Evolutionary conservation across 805 yeast species (phyloP), one percentile per base, ranked within the genome.

Genomic region (Saturnispora ahearnii): DNA sequence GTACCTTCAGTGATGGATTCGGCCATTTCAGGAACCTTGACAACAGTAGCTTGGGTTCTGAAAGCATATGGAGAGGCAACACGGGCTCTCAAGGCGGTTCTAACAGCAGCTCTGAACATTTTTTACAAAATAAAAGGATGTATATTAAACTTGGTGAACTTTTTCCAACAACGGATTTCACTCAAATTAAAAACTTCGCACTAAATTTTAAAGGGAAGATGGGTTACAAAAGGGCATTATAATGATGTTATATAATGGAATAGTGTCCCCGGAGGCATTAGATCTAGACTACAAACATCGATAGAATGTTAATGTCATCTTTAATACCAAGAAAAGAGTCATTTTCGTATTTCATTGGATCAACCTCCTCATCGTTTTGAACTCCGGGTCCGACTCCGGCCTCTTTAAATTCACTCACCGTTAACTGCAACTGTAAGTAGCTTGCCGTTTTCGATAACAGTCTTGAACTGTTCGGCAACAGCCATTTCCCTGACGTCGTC

Each of bases 1-100:
- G 98, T 87, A 66, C 99, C 99, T 70, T 93, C 99, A 40, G 96
- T 87, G 64, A 93, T 84, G 46, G 97, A 90, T 72, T 93, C 99
- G 41, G 99, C 98, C 97, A 93, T 89, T 57, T 87, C 95, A 45
- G 99, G 99, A 22, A 93, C 98, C 68, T 89, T 87, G 48, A 91
- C 95, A 45, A 67, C 62, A 29, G 69, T 70, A 2, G 73, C 59
- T 48, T 65, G 60, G 33, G 57, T 62, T 56, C 73, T 64, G 28
- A 51, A 54, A 48, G 57, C 50, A 29, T 31, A 18, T 10, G 34
- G 41, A 18, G 50, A 30, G 15, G 44, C 38, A 15, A 34, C 21
- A 26, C 45, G 43, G 38, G 48, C 46, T 40, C 46, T 45, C 13
- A 48, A 48, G n/a, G 43, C 43, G 30, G 49, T 44, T 34, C 43